Percentiles rank a stretch among this genome's conserved stretches.
These are phyloP conservation scores for Endocalyx cinctus DNA, from an alignment of 2,329 filamentous ascomycete species.

Conservation along the genomic window DNA sequence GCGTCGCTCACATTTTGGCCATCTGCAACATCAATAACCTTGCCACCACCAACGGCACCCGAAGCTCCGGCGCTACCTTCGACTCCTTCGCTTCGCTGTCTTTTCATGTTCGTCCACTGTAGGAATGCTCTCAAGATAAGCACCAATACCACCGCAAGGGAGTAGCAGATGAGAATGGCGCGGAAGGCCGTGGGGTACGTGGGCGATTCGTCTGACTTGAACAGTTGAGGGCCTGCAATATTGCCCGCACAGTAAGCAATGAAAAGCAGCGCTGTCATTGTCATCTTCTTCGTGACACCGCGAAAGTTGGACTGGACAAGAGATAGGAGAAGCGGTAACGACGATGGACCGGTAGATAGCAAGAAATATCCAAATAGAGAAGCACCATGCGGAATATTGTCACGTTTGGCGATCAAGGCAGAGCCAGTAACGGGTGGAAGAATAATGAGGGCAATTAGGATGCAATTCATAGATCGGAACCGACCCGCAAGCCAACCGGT, in stretches of 20 bases:
- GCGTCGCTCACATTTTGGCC: constrained; percentile 22
- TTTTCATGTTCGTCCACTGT: constrained; percentile 37
- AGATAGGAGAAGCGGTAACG: constrained; percentile 51
- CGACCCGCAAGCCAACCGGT: constrained; percentile 47
- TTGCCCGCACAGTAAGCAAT: constrained; percentile 53
- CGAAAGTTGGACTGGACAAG: constrained; percentile 52
- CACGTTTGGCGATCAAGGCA: constrained; percentile 47
- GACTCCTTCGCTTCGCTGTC: constrained; percentile 39
- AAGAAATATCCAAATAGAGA: constrained; percentile 56
- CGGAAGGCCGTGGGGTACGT: constrained; percentile 50
- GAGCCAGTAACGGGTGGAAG: constrained; percentile 48
- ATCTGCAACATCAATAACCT: constrained; percentile 25
- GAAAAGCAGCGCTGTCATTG: constrained; percentile 52
- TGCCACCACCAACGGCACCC: constrained; percentile 34
- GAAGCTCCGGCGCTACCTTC: constrained; percentile 38
- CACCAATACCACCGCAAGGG: constrained; percentile 41
- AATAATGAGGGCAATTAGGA: constrained; percentile 46
- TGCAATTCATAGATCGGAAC: constrained; percentile 46
- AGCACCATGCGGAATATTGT: constrained; percentile 33
- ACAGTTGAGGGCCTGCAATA: constrained; percentile 53
- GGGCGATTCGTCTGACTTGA: constrained; percentile 44
- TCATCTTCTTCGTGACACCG: constrained; percentile 58
- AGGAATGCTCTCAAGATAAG: constrained; percentile 44
- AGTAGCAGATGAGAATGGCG: constrained; percentile 53
- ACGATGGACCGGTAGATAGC: constrained; percentile 47